These are phyloP conservation scores for Misopates orontium DNA, from an alignment of 257 asterid species.

Conservation along the genomic window DNA sequence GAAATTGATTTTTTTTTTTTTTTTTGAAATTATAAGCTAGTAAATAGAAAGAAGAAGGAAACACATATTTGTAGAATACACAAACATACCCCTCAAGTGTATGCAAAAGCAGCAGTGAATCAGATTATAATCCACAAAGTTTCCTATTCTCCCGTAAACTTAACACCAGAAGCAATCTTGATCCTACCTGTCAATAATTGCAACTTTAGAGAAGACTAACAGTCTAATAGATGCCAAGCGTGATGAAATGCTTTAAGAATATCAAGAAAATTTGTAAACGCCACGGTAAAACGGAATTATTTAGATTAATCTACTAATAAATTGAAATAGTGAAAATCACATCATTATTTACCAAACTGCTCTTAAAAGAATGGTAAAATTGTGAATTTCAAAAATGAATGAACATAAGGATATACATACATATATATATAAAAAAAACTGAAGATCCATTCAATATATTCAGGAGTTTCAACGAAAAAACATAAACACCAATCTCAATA, in stretches of 20 bases:
- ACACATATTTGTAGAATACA: slow-evolving; percentile 1
- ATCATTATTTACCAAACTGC: neutral
- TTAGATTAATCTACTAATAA: neutral
- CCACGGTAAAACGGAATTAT: neutral
- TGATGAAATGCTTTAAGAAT: neutral
- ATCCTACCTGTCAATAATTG: too few species aligned
- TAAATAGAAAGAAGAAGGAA: neutral
- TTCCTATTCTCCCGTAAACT: neutral
- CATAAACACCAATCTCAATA: neutral
- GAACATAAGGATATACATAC: neutral
- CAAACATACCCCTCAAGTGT: slow-evolving; percentile 18
- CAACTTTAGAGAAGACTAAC: slow-evolving; percentile 18
- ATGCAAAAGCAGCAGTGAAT: slow-evolving; percentile 4
- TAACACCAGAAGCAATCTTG: neutral
- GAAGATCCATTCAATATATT: neutral
- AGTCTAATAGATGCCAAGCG: slow-evolving; percentile 16
- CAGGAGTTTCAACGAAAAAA: neutral
- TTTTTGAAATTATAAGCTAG: neutral
- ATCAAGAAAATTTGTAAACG: slow-evolving; percentile 1
- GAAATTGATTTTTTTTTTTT: neutral
- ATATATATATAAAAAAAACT: too few species aligned
- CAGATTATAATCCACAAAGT: slow-evolving; percentile 16
- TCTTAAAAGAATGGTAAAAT: neutral
- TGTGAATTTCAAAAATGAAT: neutral
- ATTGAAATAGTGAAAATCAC: neutral